These are phyloP conservation scores for Knoxia roxburghii DNA, from an alignment of 257 asterid genomes.

Conservation along the genomic window DNA sequence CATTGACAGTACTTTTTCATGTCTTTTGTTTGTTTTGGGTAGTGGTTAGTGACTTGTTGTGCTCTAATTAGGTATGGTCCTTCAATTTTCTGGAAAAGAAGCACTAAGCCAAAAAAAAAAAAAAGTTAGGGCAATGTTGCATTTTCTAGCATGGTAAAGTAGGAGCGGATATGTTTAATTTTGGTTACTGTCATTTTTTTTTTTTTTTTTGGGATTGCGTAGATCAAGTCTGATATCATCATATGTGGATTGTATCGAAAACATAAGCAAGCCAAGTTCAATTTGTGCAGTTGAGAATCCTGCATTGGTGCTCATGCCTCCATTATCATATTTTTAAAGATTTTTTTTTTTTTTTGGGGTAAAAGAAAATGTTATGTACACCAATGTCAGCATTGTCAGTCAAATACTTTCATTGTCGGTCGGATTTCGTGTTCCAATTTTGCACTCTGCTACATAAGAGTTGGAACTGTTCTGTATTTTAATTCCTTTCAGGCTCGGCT, in stretches of 20 bases:
- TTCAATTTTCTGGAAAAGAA: not conserved
- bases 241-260: not conserved
- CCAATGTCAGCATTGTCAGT: not conserved
- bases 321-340: not conserved
- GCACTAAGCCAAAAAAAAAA: not conserved
- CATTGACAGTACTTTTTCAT: not conserved
- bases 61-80: not conserved
- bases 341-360: too few relatives aligned
- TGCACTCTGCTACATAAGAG: not conserved
- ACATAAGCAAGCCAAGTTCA: not conserved
- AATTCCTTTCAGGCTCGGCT: not conserved
- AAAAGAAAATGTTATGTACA: not conserved
- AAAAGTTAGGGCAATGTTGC: not conserved
- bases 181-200: not conserved
- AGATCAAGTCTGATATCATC: not conserved
- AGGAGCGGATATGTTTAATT: not conserved
- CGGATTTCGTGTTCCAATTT: not conserved
- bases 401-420: not conserved
- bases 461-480: not conserved
- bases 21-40: not conserved
- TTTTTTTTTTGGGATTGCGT: not conserved
- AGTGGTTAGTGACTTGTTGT: not conserved
- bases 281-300: not conserved
- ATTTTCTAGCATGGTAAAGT: not conserved
- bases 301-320: not conserved